phyloP scores from a whole-genome alignment of 768 basidiomycete species.

The Leccinum subgranulosum region DNA sequence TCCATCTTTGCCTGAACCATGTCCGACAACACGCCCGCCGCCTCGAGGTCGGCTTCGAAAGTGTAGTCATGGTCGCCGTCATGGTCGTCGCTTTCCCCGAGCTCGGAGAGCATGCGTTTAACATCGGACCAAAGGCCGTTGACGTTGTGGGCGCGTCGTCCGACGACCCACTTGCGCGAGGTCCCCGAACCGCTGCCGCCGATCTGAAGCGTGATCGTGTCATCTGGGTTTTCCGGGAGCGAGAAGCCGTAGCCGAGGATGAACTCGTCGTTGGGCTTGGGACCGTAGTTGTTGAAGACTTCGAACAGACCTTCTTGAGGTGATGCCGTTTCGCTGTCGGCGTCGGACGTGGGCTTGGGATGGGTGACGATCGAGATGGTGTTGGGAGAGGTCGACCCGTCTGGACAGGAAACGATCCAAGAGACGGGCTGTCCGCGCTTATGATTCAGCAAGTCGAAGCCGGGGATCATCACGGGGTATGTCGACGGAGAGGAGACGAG shows the following conservation, averaged over 20 bases:
- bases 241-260: constrained; percentile 93
- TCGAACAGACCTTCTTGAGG: constrained; percentile 32
- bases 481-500: constrained; percentile 49
- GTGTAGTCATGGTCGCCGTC: constrained; percentile 1
- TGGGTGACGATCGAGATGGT: constrained; percentile 61
- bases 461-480: constrained; percentile 81
- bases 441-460: constrained; percentile 86
- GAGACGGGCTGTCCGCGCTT: constrained; percentile 75
- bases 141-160: constrained; percentile 51
- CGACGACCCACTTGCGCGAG: constrained; percentile 56
- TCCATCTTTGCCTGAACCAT: constrained; percentile 58
- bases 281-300: constrained; percentile 89
- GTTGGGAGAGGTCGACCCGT: constrained; percentile 20
- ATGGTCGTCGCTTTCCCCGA: constrained; percentile 13
- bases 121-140: constrained; percentile 64
- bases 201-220: constrained; percentile 78
- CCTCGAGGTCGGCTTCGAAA: constrained; percentile 67
- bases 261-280: constrained; percentile 86
- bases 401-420: constrained; percentile 61
- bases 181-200: constrained; percentile 48
- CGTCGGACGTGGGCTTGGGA: constrained; percentile 19
- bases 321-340: constrained; percentile 15
- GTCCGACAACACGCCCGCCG: constrained; percentile 58
- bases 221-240: constrained; percentile 74
- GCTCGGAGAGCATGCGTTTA: constrained; percentile 25